Evolutionary conservation across 1,284 basidiomycete species (phyloP), one percentile per base, ranked within the genome.

Genomic region (Pterula multifida): DNA sequence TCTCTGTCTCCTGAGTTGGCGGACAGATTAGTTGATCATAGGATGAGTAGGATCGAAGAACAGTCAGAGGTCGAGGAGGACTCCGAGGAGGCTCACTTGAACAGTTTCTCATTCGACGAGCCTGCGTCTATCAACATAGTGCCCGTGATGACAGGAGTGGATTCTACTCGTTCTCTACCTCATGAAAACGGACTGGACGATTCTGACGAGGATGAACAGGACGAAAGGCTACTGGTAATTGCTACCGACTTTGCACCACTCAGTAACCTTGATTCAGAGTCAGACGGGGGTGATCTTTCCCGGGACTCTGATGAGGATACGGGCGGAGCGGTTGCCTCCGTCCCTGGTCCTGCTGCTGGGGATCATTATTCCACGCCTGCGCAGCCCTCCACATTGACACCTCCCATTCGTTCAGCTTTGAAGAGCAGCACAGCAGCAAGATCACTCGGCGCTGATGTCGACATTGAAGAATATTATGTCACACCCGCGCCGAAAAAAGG

Each of bases 51-150:
- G 19, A 72, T 79, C 24, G 74, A 75, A 52, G 77, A 75, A 49
- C 69, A 66, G 50, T 71, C 74, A 13, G 72, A 73, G 50, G 65
- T 71, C 19, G 56, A 58, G 19, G 70, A 70, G 36, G 81, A 81
- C 54, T 76, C 73, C 49, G 82, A 83, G 59, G 82, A 85, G 58
- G 67, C 72, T 39, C 78, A 78, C 55, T 62, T 85, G 54, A 78
- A 71, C 6, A 82, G 81, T 47, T 87, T 87, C 64, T 79, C 77
- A n/a, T 81, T 84, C 36, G 84, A 85, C 58, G 73, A 66, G 3
- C 69, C 76, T 22, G 39, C 21, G 9, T 73, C 76, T 12, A 67
- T 71, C 23, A 72, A 70, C 23, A 63, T 72, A 22, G 69, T 73
- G 44, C 68, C 69, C 36, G 63, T 71, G 28, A 71, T 76, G 68